A percentile compares a stretch with the other conserved stretches of the same genome.
Evolutionary conservation across 306 rosid genomes (phyloP).

Genomic region (Lathyrus aphaca): DNA sequence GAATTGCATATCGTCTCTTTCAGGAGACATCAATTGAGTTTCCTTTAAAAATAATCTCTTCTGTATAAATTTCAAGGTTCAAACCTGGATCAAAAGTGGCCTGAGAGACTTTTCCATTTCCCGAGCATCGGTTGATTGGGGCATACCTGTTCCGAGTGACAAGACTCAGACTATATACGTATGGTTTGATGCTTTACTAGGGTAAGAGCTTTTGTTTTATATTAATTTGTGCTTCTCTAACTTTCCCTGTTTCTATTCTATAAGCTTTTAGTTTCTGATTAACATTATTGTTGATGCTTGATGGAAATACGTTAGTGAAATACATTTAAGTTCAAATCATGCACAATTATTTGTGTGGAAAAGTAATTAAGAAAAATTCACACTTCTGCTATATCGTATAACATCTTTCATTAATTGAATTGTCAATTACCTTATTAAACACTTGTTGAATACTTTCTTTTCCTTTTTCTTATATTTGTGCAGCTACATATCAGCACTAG

Average conservation of each 20-base stretch:
- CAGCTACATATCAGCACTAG: slow-evolving; percentile 93
- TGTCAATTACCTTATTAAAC: slow-evolving; percentile 9
- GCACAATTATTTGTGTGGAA: slow-evolving; percentile 34
- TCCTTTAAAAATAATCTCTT: slow-evolving; percentile 34
- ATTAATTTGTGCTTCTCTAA: not conserved
- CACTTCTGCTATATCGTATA: slow-evolving; percentile 22
- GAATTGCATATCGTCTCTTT: slow-evolving; percentile 17
- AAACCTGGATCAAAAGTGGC: slow-evolving; percentile 92
- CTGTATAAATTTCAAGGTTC: slow-evolving; percentile 64
- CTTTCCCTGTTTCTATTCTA: slow-evolving; percentile 15
- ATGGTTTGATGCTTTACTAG: slow-evolving; percentile 98
- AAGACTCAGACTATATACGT: slow-evolving; percentile 85
- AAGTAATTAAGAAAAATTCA: slow-evolving; percentile 12
- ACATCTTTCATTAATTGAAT: slow-evolving; percentile 18
- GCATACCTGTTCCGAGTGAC: slow-evolving; percentile 94
- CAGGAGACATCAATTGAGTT: not conserved
- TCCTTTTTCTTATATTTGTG: slow-evolving; percentile 17
- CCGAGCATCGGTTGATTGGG: slow-evolving; percentile 97
- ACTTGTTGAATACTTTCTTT: not conserved
- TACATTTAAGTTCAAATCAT: slow-evolving; percentile 3
- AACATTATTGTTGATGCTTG: not conserved
- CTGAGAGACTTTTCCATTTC: slow-evolving; percentile 92
- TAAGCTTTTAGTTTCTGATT: slow-evolving; percentile 18
- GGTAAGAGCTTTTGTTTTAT: slow-evolving; percentile 57
- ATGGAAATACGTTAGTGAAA: slow-evolving; percentile 37